phyloP scores from a whole-genome alignment of 2,329 filamentous ascomycete genomes.

The Pleoardoris graminearum region DNA sequence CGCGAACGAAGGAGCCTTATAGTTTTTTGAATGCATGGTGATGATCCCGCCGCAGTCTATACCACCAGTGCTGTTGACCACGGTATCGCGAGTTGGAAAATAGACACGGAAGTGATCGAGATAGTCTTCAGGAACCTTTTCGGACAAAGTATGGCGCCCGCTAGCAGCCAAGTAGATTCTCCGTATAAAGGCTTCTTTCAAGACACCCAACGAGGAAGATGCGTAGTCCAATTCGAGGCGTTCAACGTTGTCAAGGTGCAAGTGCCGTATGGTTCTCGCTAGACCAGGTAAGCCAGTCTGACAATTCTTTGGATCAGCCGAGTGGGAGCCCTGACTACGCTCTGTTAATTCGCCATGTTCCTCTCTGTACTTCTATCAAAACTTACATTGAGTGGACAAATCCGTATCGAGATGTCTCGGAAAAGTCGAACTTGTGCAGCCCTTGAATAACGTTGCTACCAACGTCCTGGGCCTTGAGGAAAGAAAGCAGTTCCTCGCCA shows the following conservation, averaged over 20 bases:
- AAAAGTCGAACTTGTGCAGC: constrained; percentile 79
- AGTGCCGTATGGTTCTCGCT: constrained; percentile 60
- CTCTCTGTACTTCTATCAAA: background rate
- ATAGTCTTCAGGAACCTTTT: constrained; percentile 8
- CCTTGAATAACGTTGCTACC: constrained; percentile 67
- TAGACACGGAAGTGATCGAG: constrained; percentile 34
- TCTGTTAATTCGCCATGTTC: constrained; percentile 7
- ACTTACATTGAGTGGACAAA: constrained; percentile 85
- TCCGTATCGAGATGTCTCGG: constrained; percentile 68
- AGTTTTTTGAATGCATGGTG: constrained; percentile 75
- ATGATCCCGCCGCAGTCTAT: constrained; percentile 73
- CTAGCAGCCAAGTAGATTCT: constrained; percentile 61
- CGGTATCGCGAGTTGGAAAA: constrained; percentile 44
- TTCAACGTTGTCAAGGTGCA: constrained; percentile 39
- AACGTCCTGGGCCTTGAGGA: constrained; percentile 68
- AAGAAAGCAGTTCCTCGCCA: constrained; percentile 69
- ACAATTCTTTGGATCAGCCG: constrained; percentile 39
- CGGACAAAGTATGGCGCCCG: constrained; percentile 40
- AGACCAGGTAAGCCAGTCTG: constrained; percentile 76
- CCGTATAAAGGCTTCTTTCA: constrained; percentile 69
- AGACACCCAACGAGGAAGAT: constrained; percentile 77
- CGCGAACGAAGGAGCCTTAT: constrained; percentile 71
- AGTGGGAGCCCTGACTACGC: constrained; percentile 39
- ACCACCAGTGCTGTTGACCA: constrained; percentile 67
- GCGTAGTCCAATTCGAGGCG: constrained; percentile 73